Base-by-base conservation (phyloP, 192 early-diverging fungal species). In the Umbelopsis vinacea region DNA sequence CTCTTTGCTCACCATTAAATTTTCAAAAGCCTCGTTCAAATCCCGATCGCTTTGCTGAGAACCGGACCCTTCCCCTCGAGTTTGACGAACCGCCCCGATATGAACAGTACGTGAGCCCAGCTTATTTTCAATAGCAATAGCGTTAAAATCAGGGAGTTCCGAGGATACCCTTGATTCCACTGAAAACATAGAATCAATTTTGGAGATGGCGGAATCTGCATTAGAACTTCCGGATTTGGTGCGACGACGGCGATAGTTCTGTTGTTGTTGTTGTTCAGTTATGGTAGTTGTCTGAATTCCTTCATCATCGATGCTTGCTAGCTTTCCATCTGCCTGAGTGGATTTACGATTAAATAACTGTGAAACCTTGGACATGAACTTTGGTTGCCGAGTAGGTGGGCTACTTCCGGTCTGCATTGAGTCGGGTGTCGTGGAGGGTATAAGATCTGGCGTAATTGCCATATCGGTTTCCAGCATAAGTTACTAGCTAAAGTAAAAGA, bases 21-120 rank as follows among this genome's bases (percentile, higher is more conserved):
- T 48, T 52, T 74, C 66, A 69, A 79, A 79, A 14, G 69, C 69
- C 38, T 66, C 73, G 26, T 79, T 66, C 22, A 78, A 67, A 71
- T 70, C 76, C 38, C 73, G 48, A 52, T 43, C 45, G 26, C 52
- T 71, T 54, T 70, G 68, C 29, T 68, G 53, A n/a, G 66, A 63
- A 12, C 38, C 33, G 23, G 57, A 37, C 26, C 57, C 57, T 29
- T 22, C 57, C 0, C 8, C 29, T 63, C 40, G 40, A 43, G 40
- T 11, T 12, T 63, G 23, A 37, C 26, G 23, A 35, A 63, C 33
- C 4, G 57, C 29, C 29, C 57, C 57, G 35, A 63, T 63, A 63
- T 63, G 57, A 63, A 63, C 57, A 19, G 57, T 63, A 6, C 57
- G 57, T 63, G 57, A 63, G 0, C 57, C 57, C 26, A 63, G 17